These are phyloP conservation scores for Penstemon davidsonii DNA, from an alignment of 257 asterid species.

Conservation along the genomic window DNA sequence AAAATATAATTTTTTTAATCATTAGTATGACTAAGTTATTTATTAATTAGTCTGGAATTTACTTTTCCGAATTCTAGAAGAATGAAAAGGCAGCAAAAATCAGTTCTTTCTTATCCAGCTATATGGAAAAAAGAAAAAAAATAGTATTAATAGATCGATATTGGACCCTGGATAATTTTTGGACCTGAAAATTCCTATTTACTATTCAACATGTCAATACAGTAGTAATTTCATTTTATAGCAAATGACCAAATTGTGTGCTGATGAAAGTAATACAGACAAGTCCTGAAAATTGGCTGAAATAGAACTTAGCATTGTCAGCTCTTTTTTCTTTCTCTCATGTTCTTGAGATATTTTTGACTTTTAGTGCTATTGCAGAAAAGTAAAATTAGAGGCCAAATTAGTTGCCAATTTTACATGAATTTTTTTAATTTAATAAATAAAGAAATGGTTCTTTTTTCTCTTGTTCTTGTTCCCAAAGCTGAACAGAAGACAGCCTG, in stretches of 20 bases:
- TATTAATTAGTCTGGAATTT: background rate
- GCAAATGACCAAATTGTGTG: constrained; percentile 6
- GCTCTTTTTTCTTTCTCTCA: constrained; percentile 13
- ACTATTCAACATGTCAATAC: background rate
- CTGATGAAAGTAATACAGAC: constrained; percentile 18
- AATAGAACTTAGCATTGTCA: constrained; percentile 34
- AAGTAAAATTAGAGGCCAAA: constrained; percentile 29
- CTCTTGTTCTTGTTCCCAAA: constrained; percentile 46
- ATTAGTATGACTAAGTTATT: background rate
- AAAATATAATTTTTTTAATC: background rate
- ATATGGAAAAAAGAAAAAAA: no score
- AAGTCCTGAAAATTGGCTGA: constrained; percentile 26
- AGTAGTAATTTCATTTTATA: background rate
- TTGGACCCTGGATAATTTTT: constrained; percentile 6
- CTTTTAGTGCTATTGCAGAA: constrained; percentile 27
- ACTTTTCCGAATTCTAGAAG: background rate
- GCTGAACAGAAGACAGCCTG: constrained; percentile 38
- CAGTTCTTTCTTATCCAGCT: no score
- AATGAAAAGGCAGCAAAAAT: no score
- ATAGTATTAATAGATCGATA: no score
- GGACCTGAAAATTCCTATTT: background rate
- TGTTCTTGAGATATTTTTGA: constrained; percentile 27
- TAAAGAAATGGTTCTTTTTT: background rate
- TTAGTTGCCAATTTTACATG: constrained; percentile 19
- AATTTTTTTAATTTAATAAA: background rate